These are phyloP conservation scores for Candida sanyaensis DNA, from an alignment of 1,139 yeast species.

Conservation along the genomic window DNA sequence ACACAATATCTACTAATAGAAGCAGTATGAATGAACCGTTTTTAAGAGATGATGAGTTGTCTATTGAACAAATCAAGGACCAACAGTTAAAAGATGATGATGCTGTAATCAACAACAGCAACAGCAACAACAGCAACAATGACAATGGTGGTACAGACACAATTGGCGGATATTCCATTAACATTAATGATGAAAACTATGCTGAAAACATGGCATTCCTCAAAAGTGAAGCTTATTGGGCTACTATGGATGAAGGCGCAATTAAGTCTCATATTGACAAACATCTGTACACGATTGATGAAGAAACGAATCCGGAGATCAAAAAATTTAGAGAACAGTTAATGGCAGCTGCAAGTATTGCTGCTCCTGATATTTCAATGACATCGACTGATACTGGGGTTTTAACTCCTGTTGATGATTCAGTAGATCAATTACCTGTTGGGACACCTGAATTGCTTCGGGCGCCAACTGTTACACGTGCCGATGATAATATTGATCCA, in stretches of 20 bases:
- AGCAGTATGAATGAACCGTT: constrained; percentile 29
- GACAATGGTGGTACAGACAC: constrained; percentile 17
- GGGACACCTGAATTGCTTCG: neutral
- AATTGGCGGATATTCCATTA: constrained; percentile 7
- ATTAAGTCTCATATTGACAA: constrained; percentile 6
- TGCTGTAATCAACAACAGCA: constrained; percentile 5
- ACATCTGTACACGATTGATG: constrained; percentile 4
- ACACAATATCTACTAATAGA: neutral
- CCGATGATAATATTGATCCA: constrained; percentile 8
- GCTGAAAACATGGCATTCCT: constrained; percentile 39
- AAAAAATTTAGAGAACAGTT: neutral
- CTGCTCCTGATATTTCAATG: neutral
- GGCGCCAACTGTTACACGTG: neutral
- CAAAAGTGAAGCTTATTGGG: constrained; percentile 35
- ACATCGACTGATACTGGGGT: neutral
- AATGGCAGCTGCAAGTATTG: neutral
- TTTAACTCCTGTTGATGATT: neutral
- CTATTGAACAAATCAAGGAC: constrained; percentile 43
- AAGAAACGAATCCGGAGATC: constrained; percentile 1
- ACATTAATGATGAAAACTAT: constrained; percentile 1
- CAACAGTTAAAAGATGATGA: constrained; percentile 35
- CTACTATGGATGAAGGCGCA: constrained; percentile 22
- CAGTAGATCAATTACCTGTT: neutral
- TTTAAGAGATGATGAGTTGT: constrained; percentile 46
- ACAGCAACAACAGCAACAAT: too few species aligned